Percentiles rank a stretch among this genome's conserved stretches.
Evolutionary conservation across 345 rosid genomes (phyloP).

Genomic region (Citrus mangshanensis): DNA sequence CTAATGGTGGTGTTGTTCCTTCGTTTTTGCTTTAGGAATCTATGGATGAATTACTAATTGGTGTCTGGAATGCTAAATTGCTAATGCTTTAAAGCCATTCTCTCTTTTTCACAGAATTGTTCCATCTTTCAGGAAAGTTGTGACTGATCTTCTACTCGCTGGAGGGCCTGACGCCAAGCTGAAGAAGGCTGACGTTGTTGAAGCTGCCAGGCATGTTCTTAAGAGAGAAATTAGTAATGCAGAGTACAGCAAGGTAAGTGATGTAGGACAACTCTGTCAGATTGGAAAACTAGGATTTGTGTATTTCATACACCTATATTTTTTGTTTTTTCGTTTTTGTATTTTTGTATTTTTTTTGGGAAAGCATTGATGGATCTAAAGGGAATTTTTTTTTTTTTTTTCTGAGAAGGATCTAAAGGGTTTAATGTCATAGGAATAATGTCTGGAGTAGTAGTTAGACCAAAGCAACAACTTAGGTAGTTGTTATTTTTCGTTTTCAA

Average conservation of each 20-base stretch:
- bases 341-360: too few species aligned
- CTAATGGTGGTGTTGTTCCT: neutral
- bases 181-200: slow-evolving; percentile 61
- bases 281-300: neutral
- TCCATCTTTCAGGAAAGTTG: slow-evolving; percentile 50
- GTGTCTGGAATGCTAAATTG: neutral
- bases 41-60: neutral
- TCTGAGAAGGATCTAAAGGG: neutral
- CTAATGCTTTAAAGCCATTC: neutral
- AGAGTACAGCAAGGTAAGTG: slow-evolving; percentile 63
- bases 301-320: neutral
- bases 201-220: slow-evolving; percentile 45
- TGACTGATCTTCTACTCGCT: slow-evolving; percentile 53
- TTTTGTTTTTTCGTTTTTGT: neutral
- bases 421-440: neutral
- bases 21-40: neutral
- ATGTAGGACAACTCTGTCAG: neutral
- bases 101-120: neutral
- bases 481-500: neutral
- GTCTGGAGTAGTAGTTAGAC: neutral
- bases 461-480: neutral
- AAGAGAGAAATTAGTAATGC: slow-evolving; percentile 37
- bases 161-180: slow-evolving; percentile 53
- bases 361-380: too few species aligned
- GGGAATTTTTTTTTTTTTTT: neutral